phyloP scores from a whole-genome alignment of 2,329 filamentous ascomycete species.

The Fusarium marasasianum region DNA sequence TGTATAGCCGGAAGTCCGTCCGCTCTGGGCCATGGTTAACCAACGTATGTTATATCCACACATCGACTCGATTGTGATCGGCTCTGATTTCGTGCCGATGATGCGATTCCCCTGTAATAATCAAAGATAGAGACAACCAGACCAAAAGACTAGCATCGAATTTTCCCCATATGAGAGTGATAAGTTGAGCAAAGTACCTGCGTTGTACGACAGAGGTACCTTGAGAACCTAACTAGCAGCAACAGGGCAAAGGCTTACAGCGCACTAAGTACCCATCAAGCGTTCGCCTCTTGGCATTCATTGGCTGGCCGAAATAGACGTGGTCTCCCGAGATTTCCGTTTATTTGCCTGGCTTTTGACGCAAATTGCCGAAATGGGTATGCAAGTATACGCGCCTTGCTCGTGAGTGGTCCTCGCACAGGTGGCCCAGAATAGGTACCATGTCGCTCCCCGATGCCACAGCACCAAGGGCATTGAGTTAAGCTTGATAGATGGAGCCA shows the following conservation, averaged over 20 bases:
- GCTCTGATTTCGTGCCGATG: neutral
- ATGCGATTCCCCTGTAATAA: neutral
- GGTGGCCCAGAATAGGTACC: slow-evolving; percentile 12
- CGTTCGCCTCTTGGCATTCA: neutral
- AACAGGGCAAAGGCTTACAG: neutral
- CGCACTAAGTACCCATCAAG: neutral
- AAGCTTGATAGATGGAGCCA: neutral
- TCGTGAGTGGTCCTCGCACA: slow-evolving; percentile 19
- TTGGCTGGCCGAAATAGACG: neutral
- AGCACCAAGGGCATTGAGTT: neutral
- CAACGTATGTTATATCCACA: neutral
- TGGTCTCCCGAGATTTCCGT: slow-evolving; percentile 1
- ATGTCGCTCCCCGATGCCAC: neutral
- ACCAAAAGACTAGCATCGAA: neutral
- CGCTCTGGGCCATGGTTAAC: neutral
- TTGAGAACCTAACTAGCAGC: neutral
- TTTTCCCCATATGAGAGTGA: neutral
- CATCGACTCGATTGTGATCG: neutral
- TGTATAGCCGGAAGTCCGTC: neutral
- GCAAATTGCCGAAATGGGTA: slow-evolving; percentile 2
- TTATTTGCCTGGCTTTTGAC: neutral
- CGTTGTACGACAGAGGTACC: neutral
- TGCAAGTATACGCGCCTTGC: neutral
- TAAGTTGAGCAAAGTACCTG: neutral
- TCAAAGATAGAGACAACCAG: neutral